These are phyloP conservation scores for Thymus mandschuricus DNA, from an alignment of 257 asterid genomes.

Conservation along the genomic window DNA sequence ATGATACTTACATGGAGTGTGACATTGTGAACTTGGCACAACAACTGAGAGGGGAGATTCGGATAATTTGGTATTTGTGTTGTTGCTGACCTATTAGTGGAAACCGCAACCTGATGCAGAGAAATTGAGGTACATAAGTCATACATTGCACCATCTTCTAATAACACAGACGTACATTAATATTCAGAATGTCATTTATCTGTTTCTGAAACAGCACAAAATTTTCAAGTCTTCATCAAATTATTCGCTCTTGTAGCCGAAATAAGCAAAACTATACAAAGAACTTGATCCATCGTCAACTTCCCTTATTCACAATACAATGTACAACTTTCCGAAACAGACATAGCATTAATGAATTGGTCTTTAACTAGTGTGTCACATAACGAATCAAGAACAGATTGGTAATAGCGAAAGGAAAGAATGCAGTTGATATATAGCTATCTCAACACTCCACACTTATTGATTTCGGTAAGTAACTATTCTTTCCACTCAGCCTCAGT, in stretches of 20 bases:
- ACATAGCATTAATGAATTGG: not conserved
- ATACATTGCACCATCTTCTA: not conserved
- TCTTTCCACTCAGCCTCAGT: not conserved
- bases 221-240: not conserved
- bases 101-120: slow-evolving; percentile 76
- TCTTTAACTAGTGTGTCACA: not conserved
- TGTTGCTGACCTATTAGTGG: slow-evolving; percentile 82
- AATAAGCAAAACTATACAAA: not conserved
- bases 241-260: not conserved
- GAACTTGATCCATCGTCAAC: not conserved
- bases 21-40: slow-evolving; percentile 94
- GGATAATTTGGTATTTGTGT: slow-evolving; percentile 88
- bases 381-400: not conserved
- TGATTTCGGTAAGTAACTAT: not conserved
- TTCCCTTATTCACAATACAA: not conserved
- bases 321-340: not conserved
- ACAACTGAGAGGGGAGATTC: slow-evolving; percentile 77
- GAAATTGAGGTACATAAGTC: slow-evolving; percentile 22
- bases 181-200: not conserved
- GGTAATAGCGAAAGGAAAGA: not conserved
- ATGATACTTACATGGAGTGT: slow-evolving; percentile 70
- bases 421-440: not conserved
- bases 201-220: not conserved
- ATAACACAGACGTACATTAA: not conserved
- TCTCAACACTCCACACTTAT: not conserved